Conservation (phyloP, 2,329 filamentous ascomycete genomes). For the Ustulina deusta region DNA sequence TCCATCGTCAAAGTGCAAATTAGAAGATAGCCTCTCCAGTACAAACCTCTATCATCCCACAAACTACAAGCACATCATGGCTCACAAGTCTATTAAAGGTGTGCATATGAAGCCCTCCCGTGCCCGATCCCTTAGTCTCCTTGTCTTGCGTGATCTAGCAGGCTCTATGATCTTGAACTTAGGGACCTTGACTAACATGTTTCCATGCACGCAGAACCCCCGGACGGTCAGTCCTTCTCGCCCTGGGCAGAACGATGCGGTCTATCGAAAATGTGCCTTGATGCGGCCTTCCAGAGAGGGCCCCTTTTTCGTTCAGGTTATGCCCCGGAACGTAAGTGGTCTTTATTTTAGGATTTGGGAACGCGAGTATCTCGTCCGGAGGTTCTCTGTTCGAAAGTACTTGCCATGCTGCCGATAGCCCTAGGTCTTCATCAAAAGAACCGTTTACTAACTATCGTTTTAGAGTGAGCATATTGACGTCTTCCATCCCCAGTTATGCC, state of each 20-base stretch:
- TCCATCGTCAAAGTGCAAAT: background rate
- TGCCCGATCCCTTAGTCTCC: no score
- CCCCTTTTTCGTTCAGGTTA: background rate
- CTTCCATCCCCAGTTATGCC: background rate
- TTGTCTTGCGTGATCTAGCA: no score
- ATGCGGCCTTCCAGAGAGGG: constrained; percentile 9
- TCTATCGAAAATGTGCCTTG: background rate
- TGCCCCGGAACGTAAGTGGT: constrained; percentile 22
- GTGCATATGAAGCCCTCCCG: no score
- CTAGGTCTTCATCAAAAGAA: background rate
- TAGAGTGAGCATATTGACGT: constrained; percentile 15
- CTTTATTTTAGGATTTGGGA: background rate
- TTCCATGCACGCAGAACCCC: no score
- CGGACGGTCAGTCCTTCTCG: constrained; percentile 1
- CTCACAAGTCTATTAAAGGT: background rate
- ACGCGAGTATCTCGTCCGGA: background rate
- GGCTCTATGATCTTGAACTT: no score
- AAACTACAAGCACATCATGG: background rate
- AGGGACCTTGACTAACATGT: no score
- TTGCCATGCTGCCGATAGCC: background rate
- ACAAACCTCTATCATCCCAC: no score
- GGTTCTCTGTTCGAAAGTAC: background rate
- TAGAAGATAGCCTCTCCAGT: background rate
- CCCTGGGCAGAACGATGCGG: constrained; percentile 18
- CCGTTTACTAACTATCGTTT: background rate